Conservation (phyloP, 441 rosid species). For the Corymbia citriodora region DNA sequence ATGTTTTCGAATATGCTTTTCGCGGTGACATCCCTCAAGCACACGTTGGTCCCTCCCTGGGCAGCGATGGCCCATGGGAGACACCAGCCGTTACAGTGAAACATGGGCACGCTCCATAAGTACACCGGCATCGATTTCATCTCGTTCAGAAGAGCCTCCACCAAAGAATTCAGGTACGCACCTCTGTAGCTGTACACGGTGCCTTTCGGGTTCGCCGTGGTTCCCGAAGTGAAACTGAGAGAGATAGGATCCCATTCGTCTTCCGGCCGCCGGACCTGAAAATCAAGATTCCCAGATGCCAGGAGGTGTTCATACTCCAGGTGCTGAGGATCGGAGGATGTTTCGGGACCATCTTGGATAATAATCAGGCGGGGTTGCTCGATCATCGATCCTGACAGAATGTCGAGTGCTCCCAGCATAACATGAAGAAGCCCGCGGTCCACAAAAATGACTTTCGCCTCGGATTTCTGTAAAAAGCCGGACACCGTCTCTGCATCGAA, state of each 20-base stretch:
- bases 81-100: slow-evolving; percentile 80
- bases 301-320: slow-evolving; percentile 47
- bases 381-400: slow-evolving; percentile 22
- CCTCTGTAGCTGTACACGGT: slow-evolving; percentile 69
- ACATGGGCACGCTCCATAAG: slow-evolving; percentile 67
- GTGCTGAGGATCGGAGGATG: neutral
- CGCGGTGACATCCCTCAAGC: slow-evolving; percentile 46
- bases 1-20: slow-evolving; percentile 41
- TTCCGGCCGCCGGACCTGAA: slow-evolving; percentile 34
- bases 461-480: slow-evolving; percentile 47
- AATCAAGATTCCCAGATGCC: slow-evolving; percentile 27
- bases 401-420: slow-evolving; percentile 47
- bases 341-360: slow-evolving; percentile 25
- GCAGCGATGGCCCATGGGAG: slow-evolving; percentile 64
- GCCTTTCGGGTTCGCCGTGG: slow-evolving; percentile 75
- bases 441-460: slow-evolving; percentile 57
- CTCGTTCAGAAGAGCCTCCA: slow-evolving; percentile 35
- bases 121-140: slow-evolving; percentile 44
- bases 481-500: slow-evolving; percentile 56
- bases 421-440: slow-evolving; percentile 52
- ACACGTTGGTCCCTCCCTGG: slow-evolving; percentile 53
- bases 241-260: slow-evolving; percentile 62
- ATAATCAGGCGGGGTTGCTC: slow-evolving; percentile 31
- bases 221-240: slow-evolving; percentile 76
- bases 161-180: slow-evolving; percentile 59